Percentiles rank a stretch among this genome's conserved stretches.
Conservation (phyloP, 2,329 filamentous ascomycete species). For the Elsinoe necatrix region DNA sequence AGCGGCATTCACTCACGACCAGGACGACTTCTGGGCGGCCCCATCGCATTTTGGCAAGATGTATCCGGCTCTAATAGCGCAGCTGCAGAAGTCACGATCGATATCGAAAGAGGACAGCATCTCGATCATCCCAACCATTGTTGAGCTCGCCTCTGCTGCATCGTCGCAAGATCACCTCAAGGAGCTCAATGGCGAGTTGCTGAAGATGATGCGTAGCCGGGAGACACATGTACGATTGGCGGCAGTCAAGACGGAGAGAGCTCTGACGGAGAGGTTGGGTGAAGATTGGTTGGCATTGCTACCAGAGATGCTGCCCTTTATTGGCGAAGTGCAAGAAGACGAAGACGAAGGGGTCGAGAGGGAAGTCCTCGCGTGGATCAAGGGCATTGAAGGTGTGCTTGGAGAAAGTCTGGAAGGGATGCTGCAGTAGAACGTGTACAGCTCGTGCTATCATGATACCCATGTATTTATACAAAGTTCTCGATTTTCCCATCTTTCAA, state of each 20-base stretch:
- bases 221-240: slow-evolving; percentile 65
- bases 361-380: slow-evolving; percentile 84
- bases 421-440: slow-evolving; percentile 42
- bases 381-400: slow-evolving; percentile 76
- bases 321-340: slow-evolving; percentile 92
- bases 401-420: slow-evolving; percentile 88
- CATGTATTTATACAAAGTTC: slow-evolving; percentile 6
- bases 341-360: slow-evolving; percentile 89
- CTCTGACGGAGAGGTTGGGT: slow-evolving; percentile 55
- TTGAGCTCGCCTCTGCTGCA: slow-evolving; percentile 69
- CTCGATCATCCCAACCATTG: slow-evolving; percentile 64
- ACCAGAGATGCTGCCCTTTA: slow-evolving; percentile 92
- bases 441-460: neutral
- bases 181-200: slow-evolving; percentile 68
- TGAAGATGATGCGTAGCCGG: slow-evolving; percentile 69
- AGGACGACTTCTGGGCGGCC: slow-evolving; percentile 91
- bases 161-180: slow-evolving; percentile 87
- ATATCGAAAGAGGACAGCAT: slow-evolving; percentile 26
- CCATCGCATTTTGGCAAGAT: slow-evolving; percentile 76
- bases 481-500: neutral
- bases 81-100: slow-evolving; percentile 34
- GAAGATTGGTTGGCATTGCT: slow-evolving; percentile 90
- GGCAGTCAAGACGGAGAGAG: slow-evolving; percentile 72
- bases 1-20: slow-evolving; percentile 76
- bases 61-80: slow-evolving; percentile 58